Percentiles rank a stretch among this genome's conserved stretches.
Evolutionary conservation across 495 filamentous ascomycete genomes (phyloP).

Genomic region (Umbilicaria muhlenbergii): DNA sequence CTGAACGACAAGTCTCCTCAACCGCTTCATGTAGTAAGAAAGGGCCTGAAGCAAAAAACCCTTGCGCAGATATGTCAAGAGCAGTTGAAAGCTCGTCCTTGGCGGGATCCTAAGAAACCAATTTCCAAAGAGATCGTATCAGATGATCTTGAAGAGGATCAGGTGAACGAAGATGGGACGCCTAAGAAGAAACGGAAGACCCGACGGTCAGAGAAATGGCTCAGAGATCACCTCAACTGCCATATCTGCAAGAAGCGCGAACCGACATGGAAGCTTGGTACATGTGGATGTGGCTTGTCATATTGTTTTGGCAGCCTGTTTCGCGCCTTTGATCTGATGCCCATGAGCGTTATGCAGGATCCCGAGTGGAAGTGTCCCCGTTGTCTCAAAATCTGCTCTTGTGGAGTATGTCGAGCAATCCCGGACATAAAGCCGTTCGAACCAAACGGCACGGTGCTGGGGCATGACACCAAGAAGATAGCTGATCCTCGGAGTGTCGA

Average conservation of each 20-base stretch:
- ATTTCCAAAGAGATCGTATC: constrained; percentile 7
- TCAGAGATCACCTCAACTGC: constrained; percentile 37
- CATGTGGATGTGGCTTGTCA: constrained; percentile 56
- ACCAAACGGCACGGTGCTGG: constrained; percentile 69
- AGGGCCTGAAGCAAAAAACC: constrained; percentile 49
- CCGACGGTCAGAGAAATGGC: constrained; percentile 21
- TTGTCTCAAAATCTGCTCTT: constrained; percentile 73
- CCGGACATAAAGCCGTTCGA: constrained; percentile 51
- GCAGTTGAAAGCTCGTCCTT: constrained; percentile 59
- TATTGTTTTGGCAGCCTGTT: constrained; percentile 87
- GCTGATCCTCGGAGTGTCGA: constrained; percentile 84
- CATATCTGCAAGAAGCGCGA: constrained; percentile 70
- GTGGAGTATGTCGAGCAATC: constrained; percentile 52
- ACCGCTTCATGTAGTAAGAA: constrained; percentile 46
- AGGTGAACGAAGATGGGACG: constrained; percentile 23
- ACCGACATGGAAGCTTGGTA: constrained; percentile 62
- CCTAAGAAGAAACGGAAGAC: constrained; percentile 34
- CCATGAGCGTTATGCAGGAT: constrained; percentile 60
- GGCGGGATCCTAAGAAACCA: constrained; percentile 37
- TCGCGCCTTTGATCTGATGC: constrained; percentile 76
- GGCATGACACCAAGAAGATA: constrained; percentile 74
- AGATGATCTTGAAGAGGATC: constrained; percentile 22
- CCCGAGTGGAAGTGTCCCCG: constrained; percentile 75
- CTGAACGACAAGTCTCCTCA: constrained; percentile 45
- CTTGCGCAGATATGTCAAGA: constrained; percentile 83